Evolutionary conservation across 225 moss, liverwort and hornwort genomes (phyloP).

Genomic region (Physcomitrellopsis africana): DNA sequence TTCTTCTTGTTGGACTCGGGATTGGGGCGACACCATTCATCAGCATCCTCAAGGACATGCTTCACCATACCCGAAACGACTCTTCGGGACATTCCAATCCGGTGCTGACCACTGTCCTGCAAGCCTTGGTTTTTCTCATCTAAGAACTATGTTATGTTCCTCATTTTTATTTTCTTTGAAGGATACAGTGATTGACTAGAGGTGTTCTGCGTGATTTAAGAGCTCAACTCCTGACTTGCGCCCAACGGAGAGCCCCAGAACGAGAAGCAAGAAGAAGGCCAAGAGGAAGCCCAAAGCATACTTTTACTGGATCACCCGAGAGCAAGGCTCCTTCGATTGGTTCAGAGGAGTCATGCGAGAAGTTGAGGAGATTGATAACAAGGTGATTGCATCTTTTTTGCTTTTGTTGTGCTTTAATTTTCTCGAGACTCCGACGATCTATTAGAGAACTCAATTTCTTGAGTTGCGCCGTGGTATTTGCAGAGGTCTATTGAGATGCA

Average conservation of each 20-base stretch:
- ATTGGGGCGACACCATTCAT: slow-evolving; percentile 99
- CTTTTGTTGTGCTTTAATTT: not conserved
- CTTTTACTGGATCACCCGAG: slow-evolving; percentile 97
- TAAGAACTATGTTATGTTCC: not conserved
- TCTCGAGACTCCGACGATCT: not conserved
- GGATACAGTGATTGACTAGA: not conserved
- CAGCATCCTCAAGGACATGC: slow-evolving; percentile 92
- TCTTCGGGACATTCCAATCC: slow-evolving; percentile 22
- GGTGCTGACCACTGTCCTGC: slow-evolving; percentile 1
- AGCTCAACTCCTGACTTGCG: slow-evolving; percentile 24
- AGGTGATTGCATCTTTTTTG: slow-evolving; percentile 42
- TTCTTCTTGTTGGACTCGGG: slow-evolving; percentile 92
- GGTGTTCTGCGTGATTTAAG: slow-evolving; percentile 15
- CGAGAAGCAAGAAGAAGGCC: slow-evolving; percentile 44
- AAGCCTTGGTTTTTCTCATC: not conserved
- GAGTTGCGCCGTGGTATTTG: slow-evolving; percentile 5
- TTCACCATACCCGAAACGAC: slow-evolving; percentile 55
- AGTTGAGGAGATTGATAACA: slow-evolving; percentile 81
- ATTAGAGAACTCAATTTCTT: slow-evolving; percentile 4
- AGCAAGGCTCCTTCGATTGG: slow-evolving; percentile 98
- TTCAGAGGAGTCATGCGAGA: slow-evolving; percentile 96
- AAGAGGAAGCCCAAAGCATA: slow-evolving; percentile 80
- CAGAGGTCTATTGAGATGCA: slow-evolving; percentile 98
- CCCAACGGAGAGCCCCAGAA: slow-evolving; percentile 38
- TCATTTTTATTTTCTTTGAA: slow-evolving; percentile 3